Conservation (phyloP, 768 basidiomycete species). For the Auricularia heimuer region DNA sequence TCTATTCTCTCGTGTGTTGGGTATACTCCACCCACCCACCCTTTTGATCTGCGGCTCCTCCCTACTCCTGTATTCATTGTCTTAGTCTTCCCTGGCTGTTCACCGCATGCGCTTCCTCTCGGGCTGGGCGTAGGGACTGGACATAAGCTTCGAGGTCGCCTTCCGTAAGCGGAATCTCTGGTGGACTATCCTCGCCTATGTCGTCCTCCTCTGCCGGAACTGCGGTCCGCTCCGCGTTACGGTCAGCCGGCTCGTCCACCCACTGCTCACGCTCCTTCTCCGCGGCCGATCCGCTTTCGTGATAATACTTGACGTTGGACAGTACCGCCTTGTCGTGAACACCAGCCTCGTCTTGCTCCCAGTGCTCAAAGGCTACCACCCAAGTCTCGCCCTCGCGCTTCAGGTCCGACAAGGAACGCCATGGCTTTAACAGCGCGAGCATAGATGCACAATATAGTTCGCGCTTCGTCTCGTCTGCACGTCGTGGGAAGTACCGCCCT, state of each 20-base stretch:
- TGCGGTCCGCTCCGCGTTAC: too few species aligned
- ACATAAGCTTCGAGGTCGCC: not conserved
- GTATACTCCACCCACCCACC: too few species aligned
- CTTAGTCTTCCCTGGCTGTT: too few species aligned
- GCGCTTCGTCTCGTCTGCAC: slow-evolving; percentile 15
- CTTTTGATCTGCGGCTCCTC: too few species aligned
- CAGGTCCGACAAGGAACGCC: slow-evolving; percentile 21
- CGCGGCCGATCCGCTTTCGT: slow-evolving; percentile 19
- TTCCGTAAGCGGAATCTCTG: not conserved
- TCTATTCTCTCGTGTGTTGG: too few species aligned
- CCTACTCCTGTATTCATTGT: too few species aligned
- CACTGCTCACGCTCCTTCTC: slow-evolving; percentile 1
- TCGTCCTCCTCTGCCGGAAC: not conserved
- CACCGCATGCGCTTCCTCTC: not conserved
- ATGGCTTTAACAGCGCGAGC: slow-evolving; percentile 28
- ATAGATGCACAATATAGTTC: slow-evolving; percentile 28
- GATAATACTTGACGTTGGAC: slow-evolving; percentile 25
- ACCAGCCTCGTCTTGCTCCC: slow-evolving; percentile 4
- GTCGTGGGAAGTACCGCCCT: slow-evolving; percentile 25
- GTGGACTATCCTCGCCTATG: not conserved
- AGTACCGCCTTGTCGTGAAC: slow-evolving; percentile 9
- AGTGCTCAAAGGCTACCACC: slow-evolving; percentile 14
- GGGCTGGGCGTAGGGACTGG: not conserved
- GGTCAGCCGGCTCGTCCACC: not conserved
- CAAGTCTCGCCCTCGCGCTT: slow-evolving; percentile 14